A percentile compares a stretch with the other conserved stretches of the same genome.
These are phyloP conservation scores for Hypoxylon perforatum DNA, from an alignment of 495 filamentous ascomycete species.

Conservation along the genomic window DNA sequence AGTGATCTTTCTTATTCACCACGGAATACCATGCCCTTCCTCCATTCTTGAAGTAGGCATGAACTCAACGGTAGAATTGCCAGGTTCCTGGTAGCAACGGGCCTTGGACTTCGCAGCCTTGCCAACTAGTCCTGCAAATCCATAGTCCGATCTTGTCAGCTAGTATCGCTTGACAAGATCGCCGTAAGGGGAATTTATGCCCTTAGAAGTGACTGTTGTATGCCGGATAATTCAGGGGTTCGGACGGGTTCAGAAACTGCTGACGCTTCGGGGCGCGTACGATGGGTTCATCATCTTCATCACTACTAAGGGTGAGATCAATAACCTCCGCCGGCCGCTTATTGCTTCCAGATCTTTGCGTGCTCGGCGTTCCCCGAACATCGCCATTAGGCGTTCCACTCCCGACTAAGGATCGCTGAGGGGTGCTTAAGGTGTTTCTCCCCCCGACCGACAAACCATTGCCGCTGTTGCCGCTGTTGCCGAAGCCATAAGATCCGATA, in stretches of 20 bases:
- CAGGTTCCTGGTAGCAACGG: too few relatives aligned
- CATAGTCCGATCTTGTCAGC: too few relatives aligned
- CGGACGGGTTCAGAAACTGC: conserved; percentile 38
- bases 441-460: not conserved
- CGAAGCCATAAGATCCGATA: conserved; percentile 34
- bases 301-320: conserved; percentile 80
- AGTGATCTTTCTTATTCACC: not conserved
- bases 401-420: conserved; percentile 28
- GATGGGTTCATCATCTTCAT: conserved; percentile 75
- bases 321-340: conserved; percentile 79
- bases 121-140: too few relatives aligned
- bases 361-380: conserved; percentile 47
- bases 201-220: conserved; percentile 17
- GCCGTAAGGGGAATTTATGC: not conserved
- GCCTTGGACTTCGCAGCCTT: too few relatives aligned
- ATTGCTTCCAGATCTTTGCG: conserved; percentile 57
- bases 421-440: conserved; percentile 18
- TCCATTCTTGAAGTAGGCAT: too few relatives aligned
- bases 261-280: conserved; percentile 68
- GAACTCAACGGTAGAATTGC: too few relatives aligned
- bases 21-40: not conserved
- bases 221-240: conserved; percentile 10
- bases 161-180: not conserved
- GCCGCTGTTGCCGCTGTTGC: conserved; percentile 28
- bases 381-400: conserved; percentile 45